phyloP scores from a whole-genome alignment of 192 early-diverging fungal species.

The Linderina pennispora region DNA sequence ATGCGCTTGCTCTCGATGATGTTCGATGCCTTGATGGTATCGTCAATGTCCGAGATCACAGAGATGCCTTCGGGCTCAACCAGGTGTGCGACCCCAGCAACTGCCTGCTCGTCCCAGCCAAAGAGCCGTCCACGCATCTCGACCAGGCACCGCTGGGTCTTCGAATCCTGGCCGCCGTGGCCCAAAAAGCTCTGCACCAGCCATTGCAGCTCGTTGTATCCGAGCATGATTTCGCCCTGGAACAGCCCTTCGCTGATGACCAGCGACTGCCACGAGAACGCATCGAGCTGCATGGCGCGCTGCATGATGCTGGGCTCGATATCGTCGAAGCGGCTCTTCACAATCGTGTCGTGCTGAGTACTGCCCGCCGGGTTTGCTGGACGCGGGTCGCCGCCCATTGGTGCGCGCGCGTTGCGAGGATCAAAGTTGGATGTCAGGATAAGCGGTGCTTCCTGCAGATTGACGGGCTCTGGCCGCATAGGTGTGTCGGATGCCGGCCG shows the following conservation, averaged over 20 bases:
- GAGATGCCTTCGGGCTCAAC: constrained; percentile 63
- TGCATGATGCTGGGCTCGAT: constrained; percentile 29
- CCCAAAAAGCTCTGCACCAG: constrained; percentile 40
- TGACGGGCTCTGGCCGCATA: constrained; percentile 7
- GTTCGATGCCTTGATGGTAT: constrained; percentile 85
- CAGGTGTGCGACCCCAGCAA: constrained; percentile 28
- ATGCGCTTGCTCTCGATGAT: constrained; percentile 62
- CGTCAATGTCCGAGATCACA: constrained; percentile 82
- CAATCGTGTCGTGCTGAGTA: constrained; percentile 11
- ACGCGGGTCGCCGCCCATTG: too few species aligned
- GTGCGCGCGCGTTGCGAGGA: too few species aligned
- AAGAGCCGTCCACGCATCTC: constrained; percentile 30
- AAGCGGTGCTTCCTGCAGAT: constrained; percentile 35
- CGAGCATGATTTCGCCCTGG: constrained; percentile 41
- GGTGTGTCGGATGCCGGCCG: neutral
- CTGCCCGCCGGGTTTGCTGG: constrained; percentile 1
- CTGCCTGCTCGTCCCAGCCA: constrained; percentile 7
- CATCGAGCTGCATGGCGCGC: constrained; percentile 40
- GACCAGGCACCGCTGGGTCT: constrained; percentile 15
- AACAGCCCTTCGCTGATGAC: constrained; percentile 32
- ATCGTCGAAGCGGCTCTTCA: constrained; percentile 2
- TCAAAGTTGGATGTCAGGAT: constrained; percentile 27
- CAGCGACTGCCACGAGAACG: constrained; percentile 39
- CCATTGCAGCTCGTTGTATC: constrained; percentile 46
- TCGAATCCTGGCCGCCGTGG: too few species aligned